Base-by-base conservation (phyloP, 192 early-diverging fungal genomes). In the Rhizoclosmatium sp. region DNA sequence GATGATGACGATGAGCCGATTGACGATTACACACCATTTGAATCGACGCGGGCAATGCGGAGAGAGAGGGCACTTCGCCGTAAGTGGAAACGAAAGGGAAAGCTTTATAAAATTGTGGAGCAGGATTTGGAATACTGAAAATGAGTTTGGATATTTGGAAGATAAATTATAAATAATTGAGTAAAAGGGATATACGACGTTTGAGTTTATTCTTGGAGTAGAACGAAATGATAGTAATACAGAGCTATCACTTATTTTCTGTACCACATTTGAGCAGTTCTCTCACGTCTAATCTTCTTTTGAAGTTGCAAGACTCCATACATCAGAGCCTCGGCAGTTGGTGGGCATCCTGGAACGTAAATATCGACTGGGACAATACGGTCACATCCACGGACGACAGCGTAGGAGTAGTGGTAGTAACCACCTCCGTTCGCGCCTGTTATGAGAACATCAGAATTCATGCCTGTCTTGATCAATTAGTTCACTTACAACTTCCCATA, bases 401-500 rank as follows among this genome's bases (percentile, higher is more conserved):
- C 91, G 84, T 97, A 97, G 59, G 93, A 95, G 89, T 99, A 99
- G 87, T 99, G 97, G 86, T 99, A 99, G 89, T 99, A 99, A 66
- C 97, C 97, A 75, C 97, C 97, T 78, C 96, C 95, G 83, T 97
- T 97, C 47, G 97, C 96, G 73, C 78, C 78, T 80, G 67, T 46
- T 44, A 23, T 59, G 56, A 45, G 45, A 69, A 14, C 51, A 40
- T 2, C 4, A 19, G n/a, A 40, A 56, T 56, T 41, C 31, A 31
- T 31, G 31, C 31, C 0, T 31, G 31, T 31, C 31, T 51, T 19
- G 21, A 21, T 40, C 21, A 40, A 19, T 7, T 19, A 40, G 5
- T 19, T 62, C 60, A 71, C 77, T 65, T 70, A 78, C 87, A 99
- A 68, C 92, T 94, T 51, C 97, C 97, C 97, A 99, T 99, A n/a